Base-by-base conservation (phyloP, 805 yeast species). In the Ogataea trehalophila region DNA sequence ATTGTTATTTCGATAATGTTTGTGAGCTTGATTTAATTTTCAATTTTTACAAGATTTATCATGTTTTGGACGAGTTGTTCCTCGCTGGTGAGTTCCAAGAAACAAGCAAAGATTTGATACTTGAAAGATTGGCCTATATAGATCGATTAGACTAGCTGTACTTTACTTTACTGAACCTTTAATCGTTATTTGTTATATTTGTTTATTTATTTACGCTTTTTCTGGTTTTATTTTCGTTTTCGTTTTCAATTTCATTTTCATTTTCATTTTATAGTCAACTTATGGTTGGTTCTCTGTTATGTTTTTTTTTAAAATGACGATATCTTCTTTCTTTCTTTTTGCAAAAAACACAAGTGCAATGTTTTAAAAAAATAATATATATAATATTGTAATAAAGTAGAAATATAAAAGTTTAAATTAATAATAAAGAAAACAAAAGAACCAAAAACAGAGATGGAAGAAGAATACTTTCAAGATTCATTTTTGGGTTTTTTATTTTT, bases 1-100 rank as follows among this genome's bases (percentile, higher is more conserved):
- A 92, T 64, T 74, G 82, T 13, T 88, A 83, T 63, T 92, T 92
- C 59, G 85, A 89, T 54, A 89, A 83, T 59, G 98, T 92, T 7
- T 91, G 97, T 68, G 97, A 92, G 67, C 74, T 92, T 55, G 98
- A 92, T 63, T 75, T 94, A 47, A 95, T 94, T 18, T 94, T 91
- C 72, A 89, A 90, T 66, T 92, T 92, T 67, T 83, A 84, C 72
- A 88, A 85, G 64, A 83, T 88, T 13, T 87, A 90, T 64, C 74
- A 78, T 46, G 85, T 90, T 8, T 64, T 94, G 49, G 97, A 94
- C 63, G 97, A 91, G 65, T 76, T 94, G 63, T 88, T 85, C 58
- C 62, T 88, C 41, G 96, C 91, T 13, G 99, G 99, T 13, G 97
- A 94, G 63, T 73, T 91, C 13, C 89, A 86, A 61, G 96, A 90